phyloP scores from a whole-genome alignment of 805 yeast species.

The Maudiozyma pseudohumilis region DNA sequence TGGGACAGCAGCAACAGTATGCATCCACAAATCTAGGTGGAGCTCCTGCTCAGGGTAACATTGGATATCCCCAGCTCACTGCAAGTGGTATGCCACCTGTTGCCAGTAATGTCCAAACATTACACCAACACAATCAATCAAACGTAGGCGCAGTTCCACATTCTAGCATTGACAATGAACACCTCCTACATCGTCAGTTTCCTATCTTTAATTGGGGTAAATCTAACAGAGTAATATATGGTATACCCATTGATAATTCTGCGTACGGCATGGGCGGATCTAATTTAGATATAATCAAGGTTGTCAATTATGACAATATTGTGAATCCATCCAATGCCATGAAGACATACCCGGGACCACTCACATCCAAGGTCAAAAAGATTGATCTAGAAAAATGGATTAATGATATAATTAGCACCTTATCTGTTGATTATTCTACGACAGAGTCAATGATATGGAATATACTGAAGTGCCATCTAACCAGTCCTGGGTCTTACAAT shows the following conservation, averaged over 20 bases:
- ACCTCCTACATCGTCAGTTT: slow-evolving; percentile 51
- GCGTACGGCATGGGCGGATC: slow-evolving; percentile 16
- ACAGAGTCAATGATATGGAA: slow-evolving; percentile 17
- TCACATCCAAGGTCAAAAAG: slow-evolving; percentile 45
- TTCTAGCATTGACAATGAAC: slow-evolving; percentile 46
- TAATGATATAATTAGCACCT: slow-evolving; percentile 27
- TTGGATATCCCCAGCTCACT: too few relatives aligned
- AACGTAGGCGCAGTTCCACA: too few relatives aligned
- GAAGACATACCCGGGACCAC: slow-evolving; percentile 40
- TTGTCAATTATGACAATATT: slow-evolving; percentile 29
- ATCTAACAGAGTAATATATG: slow-evolving; percentile 35
- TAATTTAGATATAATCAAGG: slow-evolving; percentile 25
- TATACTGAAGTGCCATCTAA: slow-evolving; percentile 19
- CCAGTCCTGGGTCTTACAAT: slow-evolving; percentile 22
- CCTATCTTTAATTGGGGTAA: slow-evolving; percentile 66
- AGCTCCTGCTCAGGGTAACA: too few relatives aligned
- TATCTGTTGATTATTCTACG: slow-evolving; percentile 14
- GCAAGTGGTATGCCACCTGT: too few relatives aligned
- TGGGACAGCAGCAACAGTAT: too few relatives aligned
- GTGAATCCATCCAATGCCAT: slow-evolving; percentile 26
- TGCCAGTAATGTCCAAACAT: too few relatives aligned
- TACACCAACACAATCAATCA: too few relatives aligned
- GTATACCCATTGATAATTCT: slow-evolving; percentile 30
- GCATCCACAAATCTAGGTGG: too few relatives aligned
- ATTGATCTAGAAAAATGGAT: slow-evolving; percentile 68